A percentile compares a stretch with the other conserved stretches of the same genome.
These are phyloP conservation scores for Acer saccharum DNA, from an alignment of 345 rosid species.

Conservation along the genomic window DNA sequence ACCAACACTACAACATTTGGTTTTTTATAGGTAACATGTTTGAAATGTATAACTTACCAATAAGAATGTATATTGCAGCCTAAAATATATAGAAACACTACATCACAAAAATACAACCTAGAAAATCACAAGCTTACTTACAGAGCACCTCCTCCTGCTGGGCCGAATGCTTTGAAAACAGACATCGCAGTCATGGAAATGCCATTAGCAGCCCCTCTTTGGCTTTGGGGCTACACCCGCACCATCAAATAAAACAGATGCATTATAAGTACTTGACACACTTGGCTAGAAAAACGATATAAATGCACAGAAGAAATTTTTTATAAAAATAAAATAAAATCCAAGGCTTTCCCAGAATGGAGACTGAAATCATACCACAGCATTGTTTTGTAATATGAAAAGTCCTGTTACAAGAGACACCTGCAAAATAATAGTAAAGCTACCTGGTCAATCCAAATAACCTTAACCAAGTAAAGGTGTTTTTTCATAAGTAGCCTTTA, in stretches of 20 bases:
- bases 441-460: not conserved
- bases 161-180: constrained; percentile 64
- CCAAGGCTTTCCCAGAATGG: not conserved
- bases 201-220: constrained; percentile 68
- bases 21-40: not conserved
- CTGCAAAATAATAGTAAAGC: constrained; percentile 25
- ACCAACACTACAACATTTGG: too few relatives aligned
- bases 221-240: constrained; percentile 46
- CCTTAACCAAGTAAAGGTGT: not conserved
- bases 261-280: not conserved
- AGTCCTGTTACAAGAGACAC: constrained; percentile 52
- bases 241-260: not conserved
- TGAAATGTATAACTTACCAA: not conserved
- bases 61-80: not conserved
- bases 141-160: constrained; percentile 71
- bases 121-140: constrained; percentile 31
- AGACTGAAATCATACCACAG: constrained; percentile 46
- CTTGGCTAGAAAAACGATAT: not conserved
- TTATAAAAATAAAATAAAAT: not conserved
- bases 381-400: constrained; percentile 53
- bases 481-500: too few relatives aligned
- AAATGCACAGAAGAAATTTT: not conserved
- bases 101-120: not conserved
- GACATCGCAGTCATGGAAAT: constrained; percentile 68
- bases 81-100: not conserved